Percentiles rank a stretch among this genome's conserved stretches.
These are phyloP conservation scores for Pseudogymnoascus sp. DNA, from an alignment of 2,329 filamentous ascomycete genomes.

Conservation along the genomic window DNA sequence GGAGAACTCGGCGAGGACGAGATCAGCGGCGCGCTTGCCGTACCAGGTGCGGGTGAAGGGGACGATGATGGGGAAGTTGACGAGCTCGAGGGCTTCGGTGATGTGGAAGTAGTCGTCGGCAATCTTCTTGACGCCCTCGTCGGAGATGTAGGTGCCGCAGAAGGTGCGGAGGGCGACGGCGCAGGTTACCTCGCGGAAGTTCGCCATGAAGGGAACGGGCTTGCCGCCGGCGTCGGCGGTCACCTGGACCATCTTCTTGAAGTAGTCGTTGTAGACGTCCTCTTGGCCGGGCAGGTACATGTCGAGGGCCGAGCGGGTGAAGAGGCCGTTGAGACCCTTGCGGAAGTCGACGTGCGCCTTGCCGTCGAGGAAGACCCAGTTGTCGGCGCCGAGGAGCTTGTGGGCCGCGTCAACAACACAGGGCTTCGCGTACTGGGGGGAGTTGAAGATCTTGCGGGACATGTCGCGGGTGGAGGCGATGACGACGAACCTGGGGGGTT, in stretches of 20 bases:
- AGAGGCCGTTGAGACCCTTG: conserved; percentile 89
- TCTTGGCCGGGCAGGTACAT: conserved; percentile 87
- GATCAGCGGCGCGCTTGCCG: conserved; percentile 89
- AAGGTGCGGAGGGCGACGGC: conserved; percentile 95
- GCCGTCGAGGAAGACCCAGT: conserved; percentile 97
- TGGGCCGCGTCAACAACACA: conserved; percentile 91
- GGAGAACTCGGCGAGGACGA: conserved; percentile 81
- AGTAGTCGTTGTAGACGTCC: conserved; percentile 83
- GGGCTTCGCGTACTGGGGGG: conserved; percentile 82
- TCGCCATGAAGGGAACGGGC: conserved; percentile 78
- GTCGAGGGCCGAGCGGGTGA: conserved; percentile 83
- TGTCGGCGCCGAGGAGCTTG: conserved; percentile 83
- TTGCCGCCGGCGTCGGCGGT: conserved; percentile 64
- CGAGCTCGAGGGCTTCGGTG: conserved; percentile 87
- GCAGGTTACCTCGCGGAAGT: conserved; percentile 91
- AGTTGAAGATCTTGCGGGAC: conserved; percentile 95
- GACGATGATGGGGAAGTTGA: conserved; percentile 96
- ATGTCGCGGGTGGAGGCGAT: conserved; percentile 93
- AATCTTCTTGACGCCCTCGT: conserved; percentile 86
- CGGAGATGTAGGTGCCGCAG: conserved; percentile 88
- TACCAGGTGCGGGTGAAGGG: conserved; percentile 96
- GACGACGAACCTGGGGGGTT: conserved; percentile 72
- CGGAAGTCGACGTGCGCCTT: conserved; percentile 94
- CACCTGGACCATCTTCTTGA: conserved; percentile 66
- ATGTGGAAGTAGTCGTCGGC: conserved; percentile 96